These are phyloP conservation scores for Neospora caninum DNA, from an alignment of 169 alveolate species.

Conservation along the genomic window DNA sequence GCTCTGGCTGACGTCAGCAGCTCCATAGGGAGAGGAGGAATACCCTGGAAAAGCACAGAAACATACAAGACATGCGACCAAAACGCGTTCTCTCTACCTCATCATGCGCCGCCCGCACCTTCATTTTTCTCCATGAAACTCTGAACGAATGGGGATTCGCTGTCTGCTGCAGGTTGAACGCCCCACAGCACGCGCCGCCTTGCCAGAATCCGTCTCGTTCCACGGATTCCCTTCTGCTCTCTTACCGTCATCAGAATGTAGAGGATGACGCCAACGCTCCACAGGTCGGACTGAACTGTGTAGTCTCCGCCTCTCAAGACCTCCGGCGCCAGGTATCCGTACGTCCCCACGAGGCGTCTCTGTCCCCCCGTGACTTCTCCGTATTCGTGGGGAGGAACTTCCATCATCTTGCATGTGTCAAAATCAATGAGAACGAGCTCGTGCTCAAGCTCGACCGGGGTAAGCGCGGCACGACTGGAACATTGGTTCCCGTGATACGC, in stretches of 20 bases:
- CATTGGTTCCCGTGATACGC: background rate
- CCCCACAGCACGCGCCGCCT: too few species aligned
- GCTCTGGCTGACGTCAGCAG: constrained; percentile 85
- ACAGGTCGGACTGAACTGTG: constrained; percentile 87
- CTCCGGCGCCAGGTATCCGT: constrained; percentile 79
- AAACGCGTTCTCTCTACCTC: background rate
- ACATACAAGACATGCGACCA: background rate
- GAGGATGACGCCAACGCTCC: constrained; percentile 91
- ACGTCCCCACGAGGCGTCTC: constrained; percentile 78
- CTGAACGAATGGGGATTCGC: too few species aligned
- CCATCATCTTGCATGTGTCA: constrained; percentile 75
- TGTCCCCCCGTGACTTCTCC: constrained; percentile 19
- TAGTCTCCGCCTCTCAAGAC: constrained; percentile 76
- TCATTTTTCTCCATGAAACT: background rate
- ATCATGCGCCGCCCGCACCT: too few species aligned
- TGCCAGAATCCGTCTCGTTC: too few species aligned
- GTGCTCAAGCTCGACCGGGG: constrained; percentile 60
- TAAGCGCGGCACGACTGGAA: background rate
- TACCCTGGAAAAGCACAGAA: constrained; percentile 73
- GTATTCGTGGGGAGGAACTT: constrained; percentile 28
- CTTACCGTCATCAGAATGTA: constrained; percentile 87
- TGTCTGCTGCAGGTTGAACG: too few species aligned
- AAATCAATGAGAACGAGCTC: constrained; percentile 77
- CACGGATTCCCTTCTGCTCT: background rate
- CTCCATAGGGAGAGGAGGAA: constrained; percentile 91